Evolutionary conservation across 2,329 filamentous ascomycete species (phyloP).

Genomic region (Paecilomyces niveus): DNA sequence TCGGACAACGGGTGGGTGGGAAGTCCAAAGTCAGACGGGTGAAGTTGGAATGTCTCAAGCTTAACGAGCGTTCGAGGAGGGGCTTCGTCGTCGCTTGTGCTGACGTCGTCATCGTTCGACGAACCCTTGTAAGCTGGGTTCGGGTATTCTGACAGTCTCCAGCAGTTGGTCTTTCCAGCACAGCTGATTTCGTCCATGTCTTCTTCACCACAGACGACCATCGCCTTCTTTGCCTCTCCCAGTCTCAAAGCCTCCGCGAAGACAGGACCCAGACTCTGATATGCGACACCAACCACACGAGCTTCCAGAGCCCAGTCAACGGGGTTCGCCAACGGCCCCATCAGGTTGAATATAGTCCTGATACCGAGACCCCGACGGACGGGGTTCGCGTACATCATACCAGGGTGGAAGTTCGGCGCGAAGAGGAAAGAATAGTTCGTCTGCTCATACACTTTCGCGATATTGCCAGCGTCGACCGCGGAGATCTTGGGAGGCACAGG

Average conservation of each 20-base stretch:
- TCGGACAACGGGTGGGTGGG: conserved; percentile 63
- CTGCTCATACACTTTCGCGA: conserved; percentile 64
- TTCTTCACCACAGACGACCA: conserved; percentile 90
- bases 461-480: conserved; percentile 64
- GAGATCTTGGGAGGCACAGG: conserved; percentile 67
- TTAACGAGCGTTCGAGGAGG: conserved; percentile 41
- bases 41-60: conserved; percentile 69
- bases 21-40: conserved; percentile 83
- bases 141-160: conserved; percentile 59
- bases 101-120: conserved; percentile 36
- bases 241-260: conserved; percentile 80
- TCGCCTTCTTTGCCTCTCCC: conserved; percentile 69
- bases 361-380: conserved; percentile 84
- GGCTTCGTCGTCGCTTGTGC: conserved; percentile 31
- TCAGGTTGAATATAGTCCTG: conserved; percentile 94
- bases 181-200: conserved; percentile 94
- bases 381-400: conserved; percentile 81
- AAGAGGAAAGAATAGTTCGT: conserved; percentile 95
- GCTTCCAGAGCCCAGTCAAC: conserved; percentile 80
- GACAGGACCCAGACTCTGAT: conserved; percentile 76
- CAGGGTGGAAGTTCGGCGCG: conserved; percentile 91
- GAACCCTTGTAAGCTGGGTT: conserved; percentile 36
- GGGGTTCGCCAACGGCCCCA: conserved; percentile 88
- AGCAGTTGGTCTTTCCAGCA: conserved; percentile 81
- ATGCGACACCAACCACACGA: conserved; percentile 85